Percentiles rank a stretch among this genome's conserved stretches.
These are phyloP conservation scores for Tylopilus balloui DNA, from an alignment of 768 basidiomycete genomes.

Conservation along the genomic window DNA sequence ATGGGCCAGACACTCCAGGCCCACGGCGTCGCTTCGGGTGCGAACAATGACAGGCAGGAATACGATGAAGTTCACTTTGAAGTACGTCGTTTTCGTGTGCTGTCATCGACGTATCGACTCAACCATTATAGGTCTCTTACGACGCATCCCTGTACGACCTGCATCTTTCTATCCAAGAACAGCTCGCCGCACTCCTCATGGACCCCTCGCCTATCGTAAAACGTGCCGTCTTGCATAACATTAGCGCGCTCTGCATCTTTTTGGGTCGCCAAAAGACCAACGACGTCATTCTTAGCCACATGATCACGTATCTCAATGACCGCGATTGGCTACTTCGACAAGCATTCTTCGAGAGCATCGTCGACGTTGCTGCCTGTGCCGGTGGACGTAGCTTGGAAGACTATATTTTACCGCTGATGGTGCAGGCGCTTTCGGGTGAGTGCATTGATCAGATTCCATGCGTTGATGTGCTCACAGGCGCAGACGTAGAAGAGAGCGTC, in stretches of 20 bases:
- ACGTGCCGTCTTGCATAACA: conserved; percentile 81
- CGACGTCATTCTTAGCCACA: conserved; percentile 86
- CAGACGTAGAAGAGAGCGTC: conserved; percentile 94
- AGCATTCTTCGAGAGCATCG: conserved; percentile 93
- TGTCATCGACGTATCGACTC: background rate
- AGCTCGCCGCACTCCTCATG: conserved; percentile 79
- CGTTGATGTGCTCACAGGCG: conserved; percentile 4
- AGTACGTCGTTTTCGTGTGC: conserved; percentile 36
- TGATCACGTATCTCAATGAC: conserved; percentile 84
- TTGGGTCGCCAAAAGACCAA: conserved; percentile 90
- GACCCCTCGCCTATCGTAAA: conserved; percentile 89
- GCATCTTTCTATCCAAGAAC: conserved; percentile 80
- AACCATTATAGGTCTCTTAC: conserved; percentile 68
- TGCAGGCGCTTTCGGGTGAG: conserved; percentile 89
- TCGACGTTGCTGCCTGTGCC: conserved; percentile 92
- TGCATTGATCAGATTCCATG: background rate
- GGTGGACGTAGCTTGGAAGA: conserved; percentile 90
- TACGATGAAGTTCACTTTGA: conserved; percentile 80
- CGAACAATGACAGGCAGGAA: conserved; percentile 51
- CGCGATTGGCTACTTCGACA: conserved; percentile 88
- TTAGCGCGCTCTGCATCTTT: conserved; percentile 88
- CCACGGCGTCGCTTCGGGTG: conserved; percentile 54
- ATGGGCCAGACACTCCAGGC: conserved; percentile 90
- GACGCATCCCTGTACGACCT: conserved; percentile 84
- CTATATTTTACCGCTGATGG: conserved; percentile 95